Base-by-base conservation (phyloP, 1,284 basidiomycete genomes). In the Malassezia psittaci region DNA sequence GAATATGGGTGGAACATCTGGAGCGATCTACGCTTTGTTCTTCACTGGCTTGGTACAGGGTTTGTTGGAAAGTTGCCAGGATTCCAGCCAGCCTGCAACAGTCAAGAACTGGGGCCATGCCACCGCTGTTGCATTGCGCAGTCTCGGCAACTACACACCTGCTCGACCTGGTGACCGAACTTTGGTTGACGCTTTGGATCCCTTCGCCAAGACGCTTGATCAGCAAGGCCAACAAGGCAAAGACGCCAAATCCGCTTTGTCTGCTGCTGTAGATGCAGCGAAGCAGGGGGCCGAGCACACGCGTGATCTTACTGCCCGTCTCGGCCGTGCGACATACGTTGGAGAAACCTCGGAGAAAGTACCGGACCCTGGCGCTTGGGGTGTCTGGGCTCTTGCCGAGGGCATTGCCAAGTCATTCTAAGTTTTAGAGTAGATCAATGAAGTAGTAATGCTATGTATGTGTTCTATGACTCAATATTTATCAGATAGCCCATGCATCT, bases 311-410 rank as follows among this genome's bases (percentile, higher is more conserved):
- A 75, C 61, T 36, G 76, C 80, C 1, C 76, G 75, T 45, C 70
- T 82, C 0, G 81, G 82, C 6, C 66, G 81, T 29, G 80, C 80
- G 6, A 77, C 77, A 3, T 82, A 83, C 72, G 77, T 81, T 11
- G 77, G 69, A 12, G 65, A 65, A 37, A 62, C 59, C 5, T 66
- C 66, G 13, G 66, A 72, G 29, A 71, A 66, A 64, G 65, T 68
- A 21, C 80, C 80, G 7, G 81, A 82, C 72, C 81, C 81, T 36
- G 81, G 81, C 13, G 81, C 81, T 9, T 80, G 78, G 78, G 80
- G 80, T 48, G 74, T 82, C 47, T 75, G 74, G 55, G 76, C 76
- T 10, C 63, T 80, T 37, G 61, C 67, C 34, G 63, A 71, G 45
- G 74, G 74, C 29, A 52, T 76, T 13, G 57, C 56, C 29, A 62